Evolutionary conservation across 495 filamentous ascomycete genomes (phyloP).

Genomic region (Penicillium manginii): DNA sequence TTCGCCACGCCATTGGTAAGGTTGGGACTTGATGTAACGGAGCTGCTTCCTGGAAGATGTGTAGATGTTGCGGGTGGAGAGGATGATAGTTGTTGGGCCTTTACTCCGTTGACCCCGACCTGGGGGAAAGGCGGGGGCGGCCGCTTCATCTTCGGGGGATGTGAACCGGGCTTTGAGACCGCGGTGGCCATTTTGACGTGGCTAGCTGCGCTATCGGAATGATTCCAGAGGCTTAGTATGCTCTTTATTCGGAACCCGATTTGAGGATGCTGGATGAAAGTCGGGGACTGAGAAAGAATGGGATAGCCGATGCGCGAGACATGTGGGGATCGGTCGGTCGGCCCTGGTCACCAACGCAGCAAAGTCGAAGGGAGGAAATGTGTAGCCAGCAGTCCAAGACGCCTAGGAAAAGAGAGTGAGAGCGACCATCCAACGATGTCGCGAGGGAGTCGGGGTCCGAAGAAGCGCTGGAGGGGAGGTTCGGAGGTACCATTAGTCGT

Average conservation of each 20-base stretch:
- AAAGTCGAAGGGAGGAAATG: slow-evolving; percentile 31
- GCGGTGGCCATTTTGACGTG: slow-evolving; percentile 54
- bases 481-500: slow-evolving; percentile 31
- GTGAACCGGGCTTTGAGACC: slow-evolving; percentile 58
- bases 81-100: slow-evolving; percentile 63
- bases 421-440: slow-evolving; percentile 35
- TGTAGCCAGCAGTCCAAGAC: slow-evolving; percentile 26
- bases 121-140: slow-evolving; percentile 70
- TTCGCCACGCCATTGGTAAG: slow-evolving; percentile 51
- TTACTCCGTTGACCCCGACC: slow-evolving; percentile 64
- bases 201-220: slow-evolving; percentile 25
- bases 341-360: slow-evolving; percentile 38
- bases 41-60: slow-evolving; percentile 56
- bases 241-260: slow-evolving; percentile 32
- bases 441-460: slow-evolving; percentile 24
- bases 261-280: slow-evolving; percentile 33
- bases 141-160: slow-evolving; percentile 72
- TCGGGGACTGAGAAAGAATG: slow-evolving; percentile 46
- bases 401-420: slow-evolving; percentile 25
- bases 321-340: slow-evolving; percentile 54
- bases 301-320: slow-evolving; percentile 53
- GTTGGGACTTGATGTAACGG: slow-evolving; percentile 38
- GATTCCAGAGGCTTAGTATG: slow-evolving; percentile 23
- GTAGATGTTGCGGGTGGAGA: slow-evolving; percentile 69
- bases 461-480: slow-evolving; percentile 22